Base-by-base conservation (phyloP, 352 stramenopile species). In the Poterioochromonas sp. region DNA sequence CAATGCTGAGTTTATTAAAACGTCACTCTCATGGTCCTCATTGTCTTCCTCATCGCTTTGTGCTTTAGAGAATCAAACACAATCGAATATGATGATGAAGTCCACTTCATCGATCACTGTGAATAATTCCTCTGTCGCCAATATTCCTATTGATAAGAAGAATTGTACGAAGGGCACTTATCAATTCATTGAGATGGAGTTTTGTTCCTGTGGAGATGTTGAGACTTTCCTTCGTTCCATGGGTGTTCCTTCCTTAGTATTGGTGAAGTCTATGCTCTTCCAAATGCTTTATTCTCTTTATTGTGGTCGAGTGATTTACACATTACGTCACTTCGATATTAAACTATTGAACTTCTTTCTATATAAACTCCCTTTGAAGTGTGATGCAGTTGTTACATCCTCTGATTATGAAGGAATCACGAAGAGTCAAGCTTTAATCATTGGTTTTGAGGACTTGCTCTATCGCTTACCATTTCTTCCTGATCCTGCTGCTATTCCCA, bases 151-250 rank as follows among this genome's bases (percentile, higher is more conserved):
- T 26, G 15, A 58, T 58, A 58, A 58, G 47, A 58, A 58, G 47
- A 58, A 15, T 15, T 34, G 90, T 65, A 79, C 89, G 53, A 65
- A 73, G 69, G 54, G 73, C n/a, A 58, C 58, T 39, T 97, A 88
- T 80, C 95, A 98, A 85, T 98, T 97, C 82, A 98, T 98, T 77
- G 87, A 90, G 34, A 99, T 99, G 95, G 96, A 99, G 82, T 92
- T 98, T 18, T 99, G 95, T 82, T 86, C 92, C 64, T 87, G 92
- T 53, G 94, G 94, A 20, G 95, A 99, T 83, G 81, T 97, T 12
- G 95, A 99, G 86, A 87, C 97, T 53, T 97, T 94, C 73, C 90
- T 99, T 39, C 89, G 90, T 73, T 81, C 80, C 18, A 83, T 85
- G 34, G 82, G 93, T 47, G 83, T 90, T 49, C 80, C 95, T 15